Percentiles rank a stretch among this genome's conserved stretches.
Conservation (phyloP, 2,329 filamentous ascomycete genomes). For the Diplodia scrobiculata region DNA sequence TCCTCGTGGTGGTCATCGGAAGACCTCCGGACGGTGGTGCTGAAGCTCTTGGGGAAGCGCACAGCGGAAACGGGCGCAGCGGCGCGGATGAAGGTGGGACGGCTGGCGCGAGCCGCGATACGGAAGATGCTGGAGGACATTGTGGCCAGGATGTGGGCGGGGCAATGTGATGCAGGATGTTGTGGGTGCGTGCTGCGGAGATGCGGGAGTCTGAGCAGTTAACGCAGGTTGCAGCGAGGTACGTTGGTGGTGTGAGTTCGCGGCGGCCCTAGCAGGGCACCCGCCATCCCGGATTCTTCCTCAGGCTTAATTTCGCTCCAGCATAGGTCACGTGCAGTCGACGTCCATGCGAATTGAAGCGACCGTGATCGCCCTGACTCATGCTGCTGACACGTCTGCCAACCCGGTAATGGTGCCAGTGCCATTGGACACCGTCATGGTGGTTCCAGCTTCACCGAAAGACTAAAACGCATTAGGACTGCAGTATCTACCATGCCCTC, state of each 20-base stretch:
- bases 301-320: slow-evolving; percentile 15
- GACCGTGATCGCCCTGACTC: slow-evolving; percentile 12
- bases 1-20: slow-evolving; percentile 75
- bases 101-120: slow-evolving; percentile 65
- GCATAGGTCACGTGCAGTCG: not conserved
- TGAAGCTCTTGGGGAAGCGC: slow-evolving; percentile 45
- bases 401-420: slow-evolving; percentile 13
- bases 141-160: slow-evolving; percentile 35
- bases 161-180: slow-evolving; percentile 28
- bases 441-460: slow-evolving; percentile 11
- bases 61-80: slow-evolving; percentile 52
- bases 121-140: slow-evolving; percentile 72
- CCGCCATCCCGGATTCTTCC: slow-evolving; percentile 25
- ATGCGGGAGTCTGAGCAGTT: slow-evolving; percentile 28
- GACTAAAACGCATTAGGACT: slow-evolving; percentile 18
- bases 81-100: slow-evolving; percentile 57
- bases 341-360: slow-evolving; percentile 16
- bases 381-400: slow-evolving; percentile 23
- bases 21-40: slow-evolving; percentile 52
- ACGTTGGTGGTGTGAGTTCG: slow-evolving; percentile 26
- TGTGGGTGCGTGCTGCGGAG: slow-evolving; percentile 37
- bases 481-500: slow-evolving; percentile 4
- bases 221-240: slow-evolving; percentile 25
- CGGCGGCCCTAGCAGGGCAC: slow-evolving; percentile 9
- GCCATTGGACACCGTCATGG: slow-evolving; percentile 14